Base-by-base conservation (phyloP, 306 rosid genomes). In the Trichosanthes truncata region DNA sequence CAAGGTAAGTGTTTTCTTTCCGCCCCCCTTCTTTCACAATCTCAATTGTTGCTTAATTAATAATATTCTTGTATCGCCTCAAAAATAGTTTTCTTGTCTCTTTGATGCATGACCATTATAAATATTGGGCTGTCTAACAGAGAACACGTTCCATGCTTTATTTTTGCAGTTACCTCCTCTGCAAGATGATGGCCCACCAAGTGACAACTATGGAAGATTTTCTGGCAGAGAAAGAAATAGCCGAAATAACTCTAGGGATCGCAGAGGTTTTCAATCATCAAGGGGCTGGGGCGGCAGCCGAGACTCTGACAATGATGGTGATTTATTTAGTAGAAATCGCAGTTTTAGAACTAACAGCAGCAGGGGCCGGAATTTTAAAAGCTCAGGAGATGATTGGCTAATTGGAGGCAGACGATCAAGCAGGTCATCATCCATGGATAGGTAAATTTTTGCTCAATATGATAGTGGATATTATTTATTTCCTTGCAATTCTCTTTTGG, bases 181-280 rank as follows among this genome's bases (percentile, higher is more conserved):
- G 88, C 98, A 95, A 93, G 99, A 95, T 78, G 98, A 95, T 49
- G 99, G 96, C 56, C 97, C 99, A 43, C 78, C 95, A 12, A 78
- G 89, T 84, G 99, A 93, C 87, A 79, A 77, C 88, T 95, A 96
- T 33, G 97, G 99, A 25, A 90, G 45, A 83, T 96, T 91, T 84
- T 90, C 97, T 56, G 82, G 86, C 78, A 87, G 96, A 80, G 97
- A 87, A 6, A 68, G 89, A 59, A 81, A 71, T 85, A 90, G 69
- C 82, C 81, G 88, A 61, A 82, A 87, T 48, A 89, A 89, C 80
- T 66, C 76, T 15, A 71, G 83, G 60, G 96, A 82, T 63, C 88
- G 89, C 40, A 86, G 93, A 79, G 89, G 97, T 55, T 87, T 75
- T 77, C 86, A 83, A 86, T 62, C 88, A 80, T 88, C 97, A 51